Base-by-base conservation (phyloP, 352 stramenopile genomes). In the Globisporangium cystogenes region DNA sequence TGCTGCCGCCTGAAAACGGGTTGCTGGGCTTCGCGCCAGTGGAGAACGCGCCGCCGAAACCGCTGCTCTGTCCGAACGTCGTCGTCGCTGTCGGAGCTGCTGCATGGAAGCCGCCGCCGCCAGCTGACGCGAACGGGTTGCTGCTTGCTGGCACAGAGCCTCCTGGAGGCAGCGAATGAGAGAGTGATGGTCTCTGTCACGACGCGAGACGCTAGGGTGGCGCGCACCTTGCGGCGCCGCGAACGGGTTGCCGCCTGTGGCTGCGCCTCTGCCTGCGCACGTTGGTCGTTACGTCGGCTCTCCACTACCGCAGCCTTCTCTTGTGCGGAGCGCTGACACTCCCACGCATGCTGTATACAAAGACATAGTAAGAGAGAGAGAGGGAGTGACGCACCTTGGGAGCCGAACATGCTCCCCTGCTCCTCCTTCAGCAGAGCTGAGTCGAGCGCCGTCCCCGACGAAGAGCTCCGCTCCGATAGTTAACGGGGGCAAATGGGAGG, bases 11-110 rank as follows among this genome's bases (percentile, higher is more conserved):
- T 16, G 55, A 55, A 8, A 62, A 62, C 40, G 55, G 55, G 20
- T 62, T 62, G 41, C 31, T 56, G n/a, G 26, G 11, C 24, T 33
- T 50, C 10, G 27, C 41, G 3, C 53, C 29, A 10, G 12, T 33
- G 1, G 24, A 23, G 24, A 60, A 60, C 21, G 53, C 23, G 29
- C 46, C 20, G 7, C 55, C 48, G 31, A 56, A 62, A 33, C 55
- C 48, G 4, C 39, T 41, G 24, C 62, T 67, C 48, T 72, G 68
- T 23, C 71, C 71, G 40, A 81, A 81, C 36, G 58, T 52, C 18
- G 70, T 72, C 29, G 54, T 16, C 10, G 40, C 27, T 20, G 43
- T 7, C 10, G 26, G 27, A 5, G 45, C 27, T 23, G 27, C 42
- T 36, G 29, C 16, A 29, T 41, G 48, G n/a, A 53, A 21, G 49